Conservation (phyloP, 2,329 filamentous ascomycete species). For the Hypoxylon sp. region DNA sequence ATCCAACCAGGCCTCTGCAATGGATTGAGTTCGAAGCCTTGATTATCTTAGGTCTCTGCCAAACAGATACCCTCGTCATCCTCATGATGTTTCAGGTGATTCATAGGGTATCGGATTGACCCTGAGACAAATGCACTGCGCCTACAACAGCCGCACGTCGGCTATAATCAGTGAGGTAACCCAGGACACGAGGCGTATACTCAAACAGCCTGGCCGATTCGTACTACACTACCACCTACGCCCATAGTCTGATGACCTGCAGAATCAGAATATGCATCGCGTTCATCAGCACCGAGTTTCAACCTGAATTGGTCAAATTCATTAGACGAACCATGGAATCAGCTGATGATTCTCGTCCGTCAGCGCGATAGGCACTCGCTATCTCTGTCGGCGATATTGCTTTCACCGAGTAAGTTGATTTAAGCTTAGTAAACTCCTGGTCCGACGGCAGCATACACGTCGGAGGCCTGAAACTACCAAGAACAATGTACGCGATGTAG, state of each 20-base stretch:
- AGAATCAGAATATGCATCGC: background rate
- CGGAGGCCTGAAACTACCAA: constrained; percentile 21
- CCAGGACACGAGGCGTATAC: constrained; percentile 3
- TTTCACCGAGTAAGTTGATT: constrained; percentile 5
- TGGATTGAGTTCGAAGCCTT: background rate
- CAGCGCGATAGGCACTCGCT: constrained; percentile 3
- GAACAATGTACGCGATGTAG: background rate
- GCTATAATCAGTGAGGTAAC: constrained; percentile 7
- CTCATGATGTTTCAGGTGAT: background rate
- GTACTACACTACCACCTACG: background rate
- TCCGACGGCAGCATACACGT: background rate
- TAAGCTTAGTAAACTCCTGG: background rate
- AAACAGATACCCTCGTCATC: background rate
- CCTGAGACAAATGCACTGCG: background rate
- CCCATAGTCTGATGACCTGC: background rate
- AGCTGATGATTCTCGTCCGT: constrained; percentile 19
- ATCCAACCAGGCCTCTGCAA: background rate
- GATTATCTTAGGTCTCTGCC: background rate
- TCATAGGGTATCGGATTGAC: background rate
- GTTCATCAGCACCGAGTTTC: background rate
- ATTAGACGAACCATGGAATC: background rate
- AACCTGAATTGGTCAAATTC: background rate
- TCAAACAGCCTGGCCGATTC: background rate
- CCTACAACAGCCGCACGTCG: constrained; percentile 8
- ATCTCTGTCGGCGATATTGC: constrained; percentile 7